Percentiles rank a stretch among this genome's conserved stretches.
These are phyloP conservation scores for Boletus sp. DNA, from an alignment of 768 basidiomycete genomes.

Conservation along the genomic window DNA sequence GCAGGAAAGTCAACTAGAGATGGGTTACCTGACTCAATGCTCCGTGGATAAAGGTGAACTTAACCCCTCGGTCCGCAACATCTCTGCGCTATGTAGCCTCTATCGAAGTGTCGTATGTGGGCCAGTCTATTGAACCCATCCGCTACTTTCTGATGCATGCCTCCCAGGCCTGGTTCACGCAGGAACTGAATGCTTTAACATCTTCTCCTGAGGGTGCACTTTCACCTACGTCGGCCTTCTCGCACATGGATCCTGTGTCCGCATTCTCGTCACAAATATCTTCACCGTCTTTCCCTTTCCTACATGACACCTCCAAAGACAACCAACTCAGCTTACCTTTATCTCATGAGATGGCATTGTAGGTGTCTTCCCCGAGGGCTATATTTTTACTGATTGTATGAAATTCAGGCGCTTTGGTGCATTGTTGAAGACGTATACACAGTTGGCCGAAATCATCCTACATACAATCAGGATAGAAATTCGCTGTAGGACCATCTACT, in stretches of 20 bases:
- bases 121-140: background rate
- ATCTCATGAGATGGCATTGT: conserved; percentile 88
- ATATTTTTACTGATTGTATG: conserved; percentile 3
- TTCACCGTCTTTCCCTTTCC: conserved; percentile 45
- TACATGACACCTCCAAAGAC: conserved; percentile 35
- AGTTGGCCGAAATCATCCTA: conserved; percentile 81
- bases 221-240: conserved; percentile 47
- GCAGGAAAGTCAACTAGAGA: conserved; percentile 79
- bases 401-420: conserved; percentile 80
- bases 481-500: conserved; percentile 78
- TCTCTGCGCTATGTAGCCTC: conserved; percentile 72
- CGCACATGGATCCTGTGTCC: conserved; percentile 48
- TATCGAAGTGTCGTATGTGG: conserved; percentile 80
- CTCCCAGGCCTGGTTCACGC: conserved; percentile 78
- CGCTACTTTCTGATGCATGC: conserved; percentile 8
- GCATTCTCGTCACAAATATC: conserved; percentile 39
- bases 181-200: conserved; percentile 66
- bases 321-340: conserved; percentile 68
- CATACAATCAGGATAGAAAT: conserved; percentile 87
- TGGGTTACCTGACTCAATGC: conserved; percentile 56
- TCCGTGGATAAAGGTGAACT: conserved; percentile 61
- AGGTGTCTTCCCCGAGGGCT: conserved; percentile 29
- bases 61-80: conserved; percentile 64
- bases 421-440: conserved; percentile 84
- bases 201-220: conserved; percentile 47